A percentile compares a stretch with the other conserved stretches of the same genome.
These are phyloP conservation scores for Hylodesmum podocarpum DNA, from an alignment of 306 rosid species.

Conservation along the genomic window DNA sequence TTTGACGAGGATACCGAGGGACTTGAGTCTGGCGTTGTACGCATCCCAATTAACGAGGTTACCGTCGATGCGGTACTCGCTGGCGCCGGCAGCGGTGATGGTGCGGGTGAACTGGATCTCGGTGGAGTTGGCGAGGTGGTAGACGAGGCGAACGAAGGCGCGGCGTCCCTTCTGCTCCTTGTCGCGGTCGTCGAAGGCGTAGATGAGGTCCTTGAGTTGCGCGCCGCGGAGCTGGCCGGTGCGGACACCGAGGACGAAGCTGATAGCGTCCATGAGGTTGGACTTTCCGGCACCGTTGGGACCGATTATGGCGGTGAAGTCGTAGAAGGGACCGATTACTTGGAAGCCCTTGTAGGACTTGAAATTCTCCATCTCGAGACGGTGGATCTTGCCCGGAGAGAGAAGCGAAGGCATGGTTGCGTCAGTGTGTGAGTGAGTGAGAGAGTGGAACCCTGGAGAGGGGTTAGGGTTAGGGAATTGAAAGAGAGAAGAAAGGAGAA, in stretches of 20 bases:
- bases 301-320: constrained; percentile 94
- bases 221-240: constrained; percentile 98
- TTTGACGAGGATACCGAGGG: constrained; percentile 95
- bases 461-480: constrained; percentile 33
- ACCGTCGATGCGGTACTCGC: constrained; percentile 88
- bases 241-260: constrained; percentile 97
- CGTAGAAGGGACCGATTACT: constrained; percentile 84
- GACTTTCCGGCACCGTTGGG: constrained; percentile 98
- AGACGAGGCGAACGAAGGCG: constrained; percentile 83
- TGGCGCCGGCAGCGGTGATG: constrained; percentile 76
- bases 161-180: constrained; percentile 87
- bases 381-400: constrained; percentile 83
- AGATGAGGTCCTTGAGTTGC: constrained; percentile 88
- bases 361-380: constrained; percentile 90
- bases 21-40: constrained; percentile 70
- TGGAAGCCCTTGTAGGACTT: constrained; percentile 94
- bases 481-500: not conserved
- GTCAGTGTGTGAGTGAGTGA: not conserved
- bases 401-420: constrained; percentile 74
- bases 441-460: constrained; percentile 33
- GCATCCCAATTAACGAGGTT: constrained; percentile 65
- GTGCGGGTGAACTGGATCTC: constrained; percentile 83
- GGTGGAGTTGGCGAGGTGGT: constrained; percentile 63
- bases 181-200: constrained; percentile 86
- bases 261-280: constrained; percentile 98